phyloP scores from a whole-genome alignment of 495 filamentous ascomycete species.

The Neurospora sp. region DNA sequence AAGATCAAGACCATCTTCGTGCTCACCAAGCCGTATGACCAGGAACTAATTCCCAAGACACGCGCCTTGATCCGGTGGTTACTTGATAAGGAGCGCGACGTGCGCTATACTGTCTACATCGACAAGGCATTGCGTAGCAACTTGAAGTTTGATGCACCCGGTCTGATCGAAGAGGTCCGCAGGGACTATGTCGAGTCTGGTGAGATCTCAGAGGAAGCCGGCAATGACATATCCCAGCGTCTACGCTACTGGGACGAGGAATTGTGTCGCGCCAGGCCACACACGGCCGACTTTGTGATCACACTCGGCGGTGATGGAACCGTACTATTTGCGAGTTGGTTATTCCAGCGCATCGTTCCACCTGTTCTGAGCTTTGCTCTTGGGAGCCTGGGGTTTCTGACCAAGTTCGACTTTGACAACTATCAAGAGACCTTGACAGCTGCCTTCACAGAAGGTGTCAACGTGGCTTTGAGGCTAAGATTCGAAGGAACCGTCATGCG shows the following conservation, averaged over 20 bases:
- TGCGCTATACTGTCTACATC: constrained; percentile 67
- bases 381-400: constrained; percentile 88
- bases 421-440: constrained; percentile 59
- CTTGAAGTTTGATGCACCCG: constrained; percentile 57
- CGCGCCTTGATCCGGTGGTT: constrained; percentile 74
- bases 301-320: constrained; percentile 96
- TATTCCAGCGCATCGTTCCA: constrained; percentile 94
- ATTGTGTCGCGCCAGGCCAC: constrained; percentile 65
- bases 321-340: constrained; percentile 88
- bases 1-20: constrained; percentile 76
- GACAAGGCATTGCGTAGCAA: constrained; percentile 63
- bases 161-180: constrained; percentile 41
- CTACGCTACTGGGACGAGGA: constrained; percentile 75
- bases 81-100: constrained; percentile 61
- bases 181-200: constrained; percentile 18
- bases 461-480: constrained; percentile 74
- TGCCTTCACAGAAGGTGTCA: constrained; percentile 74
- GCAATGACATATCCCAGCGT: constrained; percentile 45
- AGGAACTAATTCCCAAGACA: constrained; percentile 67
- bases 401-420: constrained; percentile 83
- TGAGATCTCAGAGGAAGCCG: constrained; percentile 24
- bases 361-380: constrained; percentile 86
- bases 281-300: constrained; percentile 86
- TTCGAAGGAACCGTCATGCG: constrained; percentile 96
- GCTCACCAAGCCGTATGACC: constrained; percentile 81